A percentile compares a stretch with the other conserved stretches of the same genome.
Evolutionary conservation across 192 early-diverging fungal genomes (phyloP).

Genomic region (Linnemannia exigua): DNA sequence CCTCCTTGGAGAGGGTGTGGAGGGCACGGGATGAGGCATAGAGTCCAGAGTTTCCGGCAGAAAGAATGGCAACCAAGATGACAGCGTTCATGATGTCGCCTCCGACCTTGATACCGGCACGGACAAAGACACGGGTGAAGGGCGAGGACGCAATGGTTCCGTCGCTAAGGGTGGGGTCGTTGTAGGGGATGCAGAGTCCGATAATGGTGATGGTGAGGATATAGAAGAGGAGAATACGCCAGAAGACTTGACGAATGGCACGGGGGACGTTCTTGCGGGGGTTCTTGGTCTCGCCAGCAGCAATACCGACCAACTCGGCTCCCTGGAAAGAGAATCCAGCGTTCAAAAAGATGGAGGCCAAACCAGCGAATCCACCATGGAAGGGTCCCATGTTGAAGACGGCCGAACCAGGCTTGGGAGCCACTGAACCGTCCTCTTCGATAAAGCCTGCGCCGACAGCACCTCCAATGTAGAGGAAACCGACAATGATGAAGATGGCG

Average conservation of each 20-base stretch:
- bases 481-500: slow-evolving; percentile 82
- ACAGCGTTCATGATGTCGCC: slow-evolving; percentile 78
- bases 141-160: slow-evolving; percentile 69
- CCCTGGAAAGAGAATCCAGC: slow-evolving; percentile 88
- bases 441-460: slow-evolving; percentile 62
- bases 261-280: slow-evolving; percentile 78
- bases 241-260: slow-evolving; percentile 80
- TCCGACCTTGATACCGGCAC: slow-evolving; percentile 70
- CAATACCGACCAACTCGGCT: slow-evolving; percentile 88
- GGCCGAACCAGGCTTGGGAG: slow-evolving; percentile 53
- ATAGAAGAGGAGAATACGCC: slow-evolving; percentile 90
- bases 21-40: slow-evolving; percentile 86
- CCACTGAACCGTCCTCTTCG: slow-evolving; percentile 64
- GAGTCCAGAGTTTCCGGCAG: slow-evolving; percentile 76
- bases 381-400: slow-evolving; percentile 69
- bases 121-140: slow-evolving; percentile 73
- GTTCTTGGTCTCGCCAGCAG: slow-evolving; percentile 88
- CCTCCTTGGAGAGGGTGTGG: slow-evolving; percentile 79
- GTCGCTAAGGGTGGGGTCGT: slow-evolving; percentile 65
- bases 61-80: slow-evolving; percentile 67
- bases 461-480: slow-evolving; percentile 74
- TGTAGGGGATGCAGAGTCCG: slow-evolving; percentile 80
- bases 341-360: slow-evolving; percentile 73
- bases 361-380: slow-evolving; percentile 69
- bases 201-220: slow-evolving; percentile 83